Base-by-base conservation (phyloP, 2,329 filamentous ascomycete species). In the Ophiocordyceps camponoti-saundersi region DNA sequence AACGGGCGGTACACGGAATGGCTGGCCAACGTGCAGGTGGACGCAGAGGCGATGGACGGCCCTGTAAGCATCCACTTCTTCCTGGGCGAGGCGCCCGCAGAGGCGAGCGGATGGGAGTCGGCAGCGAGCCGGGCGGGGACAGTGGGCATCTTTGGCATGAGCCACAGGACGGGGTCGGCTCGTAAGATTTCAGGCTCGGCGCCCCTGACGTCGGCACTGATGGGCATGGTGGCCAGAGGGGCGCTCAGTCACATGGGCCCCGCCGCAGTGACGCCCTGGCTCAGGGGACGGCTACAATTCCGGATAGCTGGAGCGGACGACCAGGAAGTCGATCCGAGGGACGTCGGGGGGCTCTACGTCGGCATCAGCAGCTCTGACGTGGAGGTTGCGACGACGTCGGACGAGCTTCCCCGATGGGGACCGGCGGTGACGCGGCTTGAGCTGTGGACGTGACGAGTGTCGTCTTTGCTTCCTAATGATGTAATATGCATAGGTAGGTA, bases 11-110 rank as follows among this genome's bases (percentile, higher is more conserved):
- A 79, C 54, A 68, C 66, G 6, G 73, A 89, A 54, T 90, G 84
- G 75, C 69, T 79, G 22, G 77, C 76, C 53, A 85, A 83, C 54
- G 70, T 89, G 42, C 65, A 68, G 16, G 75, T 80, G 21, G 66
- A 70, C 47, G 80, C 78, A 50, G 72, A 75, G 48, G 75, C 76
- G 2, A 60, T 83, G 10, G 66, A 72, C 12, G 73, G 71, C 1
- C 76, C 80, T 0, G 85, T 81, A 47, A 53, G 52, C 0, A 66
- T 90, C 20, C 75, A 81, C 56, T 65, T 89, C 49, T 89, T 88
- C 61, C 57, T 87, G 2, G 83, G 79, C 0, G 58, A 68, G 2
- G 64, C 68, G 2, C 64, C 71, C 0, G 52, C 56, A 3, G 64
- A 77, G 39, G 55, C 66, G 1, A 51, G 52, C 6, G 54, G 59